Evolutionary conservation across 768 basidiomycete species (phyloP), one percentile per base, ranked within the genome.

Genomic region (Boletus reticuloceps): DNA sequence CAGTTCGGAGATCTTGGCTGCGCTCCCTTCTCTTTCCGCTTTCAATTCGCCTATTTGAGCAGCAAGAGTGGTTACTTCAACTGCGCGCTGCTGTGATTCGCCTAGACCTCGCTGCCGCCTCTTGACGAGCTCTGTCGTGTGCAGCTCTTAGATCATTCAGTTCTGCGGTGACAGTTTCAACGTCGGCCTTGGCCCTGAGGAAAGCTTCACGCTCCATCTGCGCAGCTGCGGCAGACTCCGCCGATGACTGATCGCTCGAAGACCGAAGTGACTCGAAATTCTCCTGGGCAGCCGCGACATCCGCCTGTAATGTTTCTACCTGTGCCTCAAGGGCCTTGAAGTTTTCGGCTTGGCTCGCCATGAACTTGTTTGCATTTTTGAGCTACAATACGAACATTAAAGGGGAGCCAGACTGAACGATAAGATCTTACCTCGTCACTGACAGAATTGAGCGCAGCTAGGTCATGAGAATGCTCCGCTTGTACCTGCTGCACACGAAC

Each of bases 1-100:
- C 25, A 91, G 75, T 63, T 94, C 91, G 0, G 88, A 89, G 5
- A 92, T 74, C 69, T 85, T 90, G 64, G 73, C 76, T 10, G 84
- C 80, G 40, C 74, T 83, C 54, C 91, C 89, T 63, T 88, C 88
- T 63, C 83, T 86, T 70, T 89, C 86, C 13, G 66, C 67, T 67
- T 81, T 83, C 56, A 91, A 74, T 32, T 71, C 72, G 5, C 66
- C 69, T 13, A 90, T 56, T 62, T 86, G 81, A 3, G 74, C 60
- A 49, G 77, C 72, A 20, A 89, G 75, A 8, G 67, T 63, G 22
- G 77, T 75, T 2, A 67, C 69, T 45, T 74, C 74, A 6, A 77
- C 71, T 13, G 73, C 74, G 55, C 80, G 80, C 29, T 71, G 66
- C 58, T 84, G 80, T 14, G 82, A 72, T 20, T 77, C 75, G 25